These are phyloP conservation scores for Ilyonectria robusta DNA, from an alignment of 2,329 filamentous ascomycete species.

Conservation along the genomic window DNA sequence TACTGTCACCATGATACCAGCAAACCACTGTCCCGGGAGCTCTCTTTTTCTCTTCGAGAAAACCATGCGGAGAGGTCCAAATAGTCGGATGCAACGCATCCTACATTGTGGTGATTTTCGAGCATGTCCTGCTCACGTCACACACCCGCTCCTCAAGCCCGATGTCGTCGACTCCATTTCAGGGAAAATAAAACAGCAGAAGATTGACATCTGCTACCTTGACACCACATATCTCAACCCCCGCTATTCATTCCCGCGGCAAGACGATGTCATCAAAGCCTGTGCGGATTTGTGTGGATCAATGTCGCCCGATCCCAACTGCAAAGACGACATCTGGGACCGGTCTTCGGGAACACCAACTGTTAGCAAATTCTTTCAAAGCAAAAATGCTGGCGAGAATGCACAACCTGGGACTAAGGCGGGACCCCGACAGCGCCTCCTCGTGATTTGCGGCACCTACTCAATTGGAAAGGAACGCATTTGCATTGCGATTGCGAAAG, in stretches of 20 bases:
- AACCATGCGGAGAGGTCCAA: slow-evolving; percentile 71
- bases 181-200: slow-evolving; percentile 83
- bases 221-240: slow-evolving; percentile 98
- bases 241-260: slow-evolving; percentile 92
- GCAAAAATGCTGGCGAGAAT: slow-evolving; percentile 50
- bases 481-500: slow-evolving; percentile 91
- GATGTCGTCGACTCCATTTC: slow-evolving; percentile 78
- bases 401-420: slow-evolving; percentile 48
- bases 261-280: slow-evolving; percentile 87
- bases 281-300: slow-evolving; percentile 91
- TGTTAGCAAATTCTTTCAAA: slow-evolving; percentile 68
- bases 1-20: slow-evolving; percentile 92
- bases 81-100: slow-evolving; percentile 79
- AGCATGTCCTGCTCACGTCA: slow-evolving; percentile 86
- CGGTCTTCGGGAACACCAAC: slow-evolving; percentile 57
- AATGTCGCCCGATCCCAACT: slow-evolving; percentile 75
- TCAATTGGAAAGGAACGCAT: slow-evolving; percentile 98
- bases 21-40: slow-evolving; percentile 97
- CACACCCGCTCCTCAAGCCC: slow-evolving; percentile 85
- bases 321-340: slow-evolving; percentile 63
- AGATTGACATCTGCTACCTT: slow-evolving; percentile 94
- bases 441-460: slow-evolving; percentile 96
- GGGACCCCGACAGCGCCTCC: slow-evolving; percentile 70
- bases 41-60: slow-evolving; percentile 96
- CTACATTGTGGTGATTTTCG: slow-evolving; percentile 97